Evolutionary conservation across 2,329 filamentous ascomycete species (phyloP).

Genomic region (Penicillium sp.): DNA sequence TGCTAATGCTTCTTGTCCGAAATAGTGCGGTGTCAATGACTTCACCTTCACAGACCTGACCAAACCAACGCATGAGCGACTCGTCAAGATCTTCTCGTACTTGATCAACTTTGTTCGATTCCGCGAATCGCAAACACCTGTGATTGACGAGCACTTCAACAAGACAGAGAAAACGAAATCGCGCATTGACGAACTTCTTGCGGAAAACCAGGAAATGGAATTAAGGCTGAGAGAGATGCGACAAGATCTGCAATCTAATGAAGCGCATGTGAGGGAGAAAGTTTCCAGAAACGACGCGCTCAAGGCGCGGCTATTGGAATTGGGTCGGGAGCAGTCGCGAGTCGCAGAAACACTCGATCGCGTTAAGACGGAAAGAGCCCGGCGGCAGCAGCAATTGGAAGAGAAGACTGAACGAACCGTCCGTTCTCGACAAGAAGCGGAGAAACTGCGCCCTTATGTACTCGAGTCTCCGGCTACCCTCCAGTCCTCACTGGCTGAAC

Average conservation of each 20-base stretch:
- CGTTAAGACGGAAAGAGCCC: conserved; percentile 68
- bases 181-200: conserved; percentile 75
- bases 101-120: conserved; percentile 98
- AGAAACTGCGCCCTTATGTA: conserved; percentile 84
- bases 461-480: conserved; percentile 77
- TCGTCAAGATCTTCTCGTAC: conserved; percentile 93
- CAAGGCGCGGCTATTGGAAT: conserved; percentile 69
- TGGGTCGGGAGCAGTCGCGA: conserved; percentile 71
- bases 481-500: conserved; percentile 69
- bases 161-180: conserved; percentile 76
- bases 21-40: conserved; percentile 76
- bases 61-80: conserved; percentile 76
- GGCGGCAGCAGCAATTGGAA: conserved; percentile 56
- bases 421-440: conserved; percentile 69
- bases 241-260: conserved; percentile 68
- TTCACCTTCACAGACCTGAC: conserved; percentile 90
- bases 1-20: neutral
- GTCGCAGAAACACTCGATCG: conserved; percentile 75
- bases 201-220: conserved; percentile 80
- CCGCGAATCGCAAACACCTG: conserved; percentile 77
- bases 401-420: conserved; percentile 48
- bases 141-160: conserved; percentile 91
- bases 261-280: conserved; percentile 74
- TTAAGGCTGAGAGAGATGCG: conserved; percentile 70
- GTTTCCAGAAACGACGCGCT: conserved; percentile 76